Percentiles rank a stretch among this genome's conserved stretches.
phyloP scores from a whole-genome alignment of 345 rosid species.

The Bretschneidera sinensis region DNA sequence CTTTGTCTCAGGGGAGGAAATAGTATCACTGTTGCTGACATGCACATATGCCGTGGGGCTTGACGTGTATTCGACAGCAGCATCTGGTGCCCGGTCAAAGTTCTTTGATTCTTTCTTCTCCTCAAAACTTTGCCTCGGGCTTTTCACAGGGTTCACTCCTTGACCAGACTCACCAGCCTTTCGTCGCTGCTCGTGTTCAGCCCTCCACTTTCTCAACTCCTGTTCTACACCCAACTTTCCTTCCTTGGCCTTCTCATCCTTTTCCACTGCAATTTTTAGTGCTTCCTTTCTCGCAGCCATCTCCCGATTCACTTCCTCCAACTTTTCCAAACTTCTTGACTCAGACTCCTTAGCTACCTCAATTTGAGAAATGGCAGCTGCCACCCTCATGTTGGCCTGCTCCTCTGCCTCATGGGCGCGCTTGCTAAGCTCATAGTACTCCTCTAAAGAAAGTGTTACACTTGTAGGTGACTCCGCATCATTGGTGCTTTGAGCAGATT shows the following conservation, averaged over 20 bases:
- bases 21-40: conserved; percentile 24
- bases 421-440: conserved; percentile 85
- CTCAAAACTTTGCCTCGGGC: conserved; percentile 31
- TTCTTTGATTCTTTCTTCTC: conserved; percentile 33
- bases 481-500: conserved; percentile 34
- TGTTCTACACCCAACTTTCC: conserved; percentile 80
- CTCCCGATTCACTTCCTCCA: conserved; percentile 64
- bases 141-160: conserved; percentile 22
- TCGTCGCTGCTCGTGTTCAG: conserved; percentile 62
- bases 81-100: conserved; percentile 14
- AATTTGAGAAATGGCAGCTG: conserved; percentile 60
- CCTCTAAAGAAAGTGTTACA: conserved; percentile 70
- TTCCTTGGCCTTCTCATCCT: conserved; percentile 86
- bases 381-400: conserved; percentile 63
- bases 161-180: conserved; percentile 45
- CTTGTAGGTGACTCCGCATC: conserved; percentile 44
- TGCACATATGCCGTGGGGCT: conserved; percentile 29
- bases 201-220: conserved; percentile 85
- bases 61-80: conserved; percentile 6
- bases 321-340: conserved; percentile 39
- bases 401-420: conserved; percentile 78
- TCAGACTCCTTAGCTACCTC: conserved; percentile 75
- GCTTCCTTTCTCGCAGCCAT: conserved; percentile 53
- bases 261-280: conserved; percentile 59
- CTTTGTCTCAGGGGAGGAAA: conserved; percentile 31